These are phyloP conservation scores for Oropetium thomaeum DNA, from an alignment of 176 grass and related monocot genomes.

Conservation along the genomic window DNA sequence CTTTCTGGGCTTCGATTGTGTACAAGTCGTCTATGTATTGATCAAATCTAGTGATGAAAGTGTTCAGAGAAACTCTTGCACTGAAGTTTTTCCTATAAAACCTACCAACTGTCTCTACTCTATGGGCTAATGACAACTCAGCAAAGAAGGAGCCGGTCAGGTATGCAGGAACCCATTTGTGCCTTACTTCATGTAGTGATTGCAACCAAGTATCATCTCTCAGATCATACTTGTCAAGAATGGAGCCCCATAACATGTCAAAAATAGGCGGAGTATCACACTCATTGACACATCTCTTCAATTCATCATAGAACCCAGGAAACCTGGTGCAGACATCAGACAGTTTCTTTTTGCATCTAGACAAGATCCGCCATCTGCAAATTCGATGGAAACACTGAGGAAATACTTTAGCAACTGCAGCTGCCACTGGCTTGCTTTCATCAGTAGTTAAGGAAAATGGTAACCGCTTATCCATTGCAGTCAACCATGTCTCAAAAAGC, in stretches of 20 bases:
- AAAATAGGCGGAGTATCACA: constrained; percentile 56
- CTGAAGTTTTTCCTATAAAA: constrained; percentile 67
- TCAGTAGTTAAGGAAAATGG: constrained; percentile 83
- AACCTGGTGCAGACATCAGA: constrained; percentile 65
- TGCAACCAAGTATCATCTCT: constrained; percentile 75
- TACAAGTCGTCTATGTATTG: constrained; percentile 54
- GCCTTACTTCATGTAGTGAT: constrained; percentile 55
- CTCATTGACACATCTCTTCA: constrained; percentile 72
- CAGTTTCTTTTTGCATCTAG: constrained; percentile 87
- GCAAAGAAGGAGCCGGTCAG: constrained; percentile 72
- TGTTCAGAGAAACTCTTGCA: constrained; percentile 45
- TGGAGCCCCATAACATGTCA: constrained; percentile 72
- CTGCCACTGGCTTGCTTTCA: constrained; percentile 63
- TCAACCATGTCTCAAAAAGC: constrained; percentile 87
- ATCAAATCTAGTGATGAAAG: constrained; percentile 73
- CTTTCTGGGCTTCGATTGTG: constrained; percentile 60
- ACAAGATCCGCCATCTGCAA: constrained; percentile 88
- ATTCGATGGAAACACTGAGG: constrained; percentile 80
- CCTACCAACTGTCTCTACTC: constrained; percentile 54
- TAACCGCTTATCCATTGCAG: constrained; percentile 59
- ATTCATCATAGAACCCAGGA: constrained; percentile 65
- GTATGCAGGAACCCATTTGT: constrained; percentile 90
- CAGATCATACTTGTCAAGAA: constrained; percentile 77
- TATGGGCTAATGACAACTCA: constrained; percentile 55
- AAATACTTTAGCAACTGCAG: constrained; percentile 70